A percentile compares a stretch with the other conserved stretches of the same genome.
Evolutionary conservation across 2,329 filamentous ascomycete genomes (phyloP).

Genomic region (Trichoderma lentiforme): DNA sequence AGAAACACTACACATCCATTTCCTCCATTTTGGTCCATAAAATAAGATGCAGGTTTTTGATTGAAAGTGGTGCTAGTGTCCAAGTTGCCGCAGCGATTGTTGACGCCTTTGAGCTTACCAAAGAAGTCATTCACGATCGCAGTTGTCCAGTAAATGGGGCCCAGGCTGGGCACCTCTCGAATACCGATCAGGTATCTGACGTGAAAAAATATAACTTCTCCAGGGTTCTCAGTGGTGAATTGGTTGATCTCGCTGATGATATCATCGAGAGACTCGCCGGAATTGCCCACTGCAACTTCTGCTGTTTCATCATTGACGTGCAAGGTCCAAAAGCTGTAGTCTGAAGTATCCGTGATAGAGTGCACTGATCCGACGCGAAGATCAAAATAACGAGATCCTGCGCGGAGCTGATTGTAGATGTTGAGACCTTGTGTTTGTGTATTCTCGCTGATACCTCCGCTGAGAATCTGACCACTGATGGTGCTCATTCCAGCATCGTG

Average conservation of each 20-base stretch:
- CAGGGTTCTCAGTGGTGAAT: constrained; percentile 42
- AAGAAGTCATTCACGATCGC: constrained; percentile 43
- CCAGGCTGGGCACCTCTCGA: constrained; percentile 32
- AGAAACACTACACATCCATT: constrained; percentile 34
- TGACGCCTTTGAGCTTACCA: constrained; percentile 38
- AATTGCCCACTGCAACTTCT: constrained; percentile 41
- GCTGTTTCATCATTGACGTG: constrained; percentile 38
- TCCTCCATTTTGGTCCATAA: constrained; percentile 33
- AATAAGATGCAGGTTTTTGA: constrained; percentile 27
- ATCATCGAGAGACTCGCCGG: constrained; percentile 42
- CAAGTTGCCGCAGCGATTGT: constrained; percentile 38
- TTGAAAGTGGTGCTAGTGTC: constrained; percentile 25
- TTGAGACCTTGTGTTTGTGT: constrained; percentile 45
- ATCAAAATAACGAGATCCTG: constrained; percentile 47
- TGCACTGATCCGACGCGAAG: constrained; percentile 39
- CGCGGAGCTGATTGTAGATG: constrained; percentile 43
- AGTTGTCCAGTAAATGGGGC: constrained; percentile 34
- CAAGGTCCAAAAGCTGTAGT: constrained; percentile 38
- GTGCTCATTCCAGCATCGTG: constrained; percentile 49
- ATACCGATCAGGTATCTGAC: constrained; percentile 42
- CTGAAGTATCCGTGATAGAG: constrained; percentile 13
- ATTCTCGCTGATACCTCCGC: constrained; percentile 38
- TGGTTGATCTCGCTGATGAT: constrained; percentile 43
- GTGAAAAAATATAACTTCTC: constrained; percentile 45
- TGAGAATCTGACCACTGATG: constrained; percentile 34